Conservation (phyloP, 2,329 filamentous ascomycete genomes). For the Neofusicoccum umdonicola region DNA sequence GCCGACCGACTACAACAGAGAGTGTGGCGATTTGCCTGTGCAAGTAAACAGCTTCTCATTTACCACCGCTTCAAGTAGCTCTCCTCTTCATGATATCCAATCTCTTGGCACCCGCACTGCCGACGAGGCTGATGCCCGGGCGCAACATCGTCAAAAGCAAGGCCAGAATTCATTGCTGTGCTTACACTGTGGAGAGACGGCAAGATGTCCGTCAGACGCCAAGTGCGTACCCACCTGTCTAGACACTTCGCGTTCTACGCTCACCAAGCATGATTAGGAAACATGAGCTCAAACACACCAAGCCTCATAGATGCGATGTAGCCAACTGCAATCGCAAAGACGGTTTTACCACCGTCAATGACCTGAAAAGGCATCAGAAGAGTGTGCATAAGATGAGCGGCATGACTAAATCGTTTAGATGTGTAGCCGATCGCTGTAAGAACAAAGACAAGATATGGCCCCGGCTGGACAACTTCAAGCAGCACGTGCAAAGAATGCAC, state of each 20-base stretch:
- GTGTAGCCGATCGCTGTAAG: conserved; percentile 56
- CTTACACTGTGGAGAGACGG: conserved; percentile 24
- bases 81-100: neutral
- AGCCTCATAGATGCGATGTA: conserved; percentile 62
- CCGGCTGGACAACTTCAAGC: conserved; percentile 80
- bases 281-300: conserved; percentile 68
- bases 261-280: conserved; percentile 55
- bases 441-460: conserved; percentile 71
- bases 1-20: conserved; percentile 18
- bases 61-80: neutral
- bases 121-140: neutral
- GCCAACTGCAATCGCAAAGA: conserved; percentile 56
- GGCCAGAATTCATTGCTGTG: conserved; percentile 19
- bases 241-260: neutral
- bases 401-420: conserved; percentile 55
- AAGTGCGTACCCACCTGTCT: conserved; percentile 29
- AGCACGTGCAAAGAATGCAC: conserved; percentile 73
- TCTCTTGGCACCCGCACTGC: neutral
- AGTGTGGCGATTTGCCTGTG: conserved; percentile 3
- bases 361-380: conserved; percentile 74
- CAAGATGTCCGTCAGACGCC: conserved; percentile 36
- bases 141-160: neutral
- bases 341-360: conserved; percentile 78
- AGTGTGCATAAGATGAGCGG: conserved; percentile 61
- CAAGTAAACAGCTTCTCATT: conserved; percentile 11